These are phyloP conservation scores for Peribolospora kevripleyi DNA, from an alignment of 768 basidiomycete genomes.

Conservation along the genomic window DNA sequence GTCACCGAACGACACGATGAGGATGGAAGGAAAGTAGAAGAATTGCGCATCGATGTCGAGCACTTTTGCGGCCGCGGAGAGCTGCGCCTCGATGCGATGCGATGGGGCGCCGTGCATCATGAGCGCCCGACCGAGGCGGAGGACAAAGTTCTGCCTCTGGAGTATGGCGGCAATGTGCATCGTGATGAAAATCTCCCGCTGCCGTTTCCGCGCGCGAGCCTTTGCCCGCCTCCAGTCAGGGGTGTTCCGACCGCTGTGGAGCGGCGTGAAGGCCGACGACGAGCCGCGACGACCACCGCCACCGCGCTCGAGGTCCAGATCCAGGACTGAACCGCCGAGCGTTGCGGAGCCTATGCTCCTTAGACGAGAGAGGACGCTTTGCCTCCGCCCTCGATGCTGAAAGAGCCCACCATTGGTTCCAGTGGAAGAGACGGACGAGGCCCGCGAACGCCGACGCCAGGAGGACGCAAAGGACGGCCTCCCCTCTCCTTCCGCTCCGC, in stretches of 20 bases:
- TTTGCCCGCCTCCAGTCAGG: no score
- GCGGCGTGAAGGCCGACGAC: no score
- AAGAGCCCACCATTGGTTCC: no score
- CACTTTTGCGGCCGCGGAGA: constrained; percentile 63
- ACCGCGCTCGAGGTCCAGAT: no score
- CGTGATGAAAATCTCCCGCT: constrained; percentile 41
- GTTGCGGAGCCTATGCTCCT: neutral
- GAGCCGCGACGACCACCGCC: no score
- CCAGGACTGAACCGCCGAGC: no score
- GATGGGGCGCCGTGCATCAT: constrained; percentile 85
- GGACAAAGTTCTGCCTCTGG: constrained; percentile 59
- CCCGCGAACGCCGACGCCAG: no score
- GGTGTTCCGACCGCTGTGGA: no score
- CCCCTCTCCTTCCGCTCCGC: neutral
- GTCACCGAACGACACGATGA: constrained; percentile 64
- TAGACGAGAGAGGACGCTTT: neutral
- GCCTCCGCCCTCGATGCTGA: no score
- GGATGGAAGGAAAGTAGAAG: constrained; percentile 33
- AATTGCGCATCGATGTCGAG: constrained; percentile 81
- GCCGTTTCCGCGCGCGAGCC: constrained; percentile 3
- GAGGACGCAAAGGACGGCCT: no score
- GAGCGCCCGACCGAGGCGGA: constrained; percentile 59
- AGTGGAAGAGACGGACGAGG: no score
- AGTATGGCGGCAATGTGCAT: constrained; percentile 37
- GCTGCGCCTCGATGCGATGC: constrained; percentile 79